A percentile compares a stretch with the other conserved stretches of the same genome.
Conservation (phyloP, 73 alveolate species). For the Paraurostyla sp. region DNA sequence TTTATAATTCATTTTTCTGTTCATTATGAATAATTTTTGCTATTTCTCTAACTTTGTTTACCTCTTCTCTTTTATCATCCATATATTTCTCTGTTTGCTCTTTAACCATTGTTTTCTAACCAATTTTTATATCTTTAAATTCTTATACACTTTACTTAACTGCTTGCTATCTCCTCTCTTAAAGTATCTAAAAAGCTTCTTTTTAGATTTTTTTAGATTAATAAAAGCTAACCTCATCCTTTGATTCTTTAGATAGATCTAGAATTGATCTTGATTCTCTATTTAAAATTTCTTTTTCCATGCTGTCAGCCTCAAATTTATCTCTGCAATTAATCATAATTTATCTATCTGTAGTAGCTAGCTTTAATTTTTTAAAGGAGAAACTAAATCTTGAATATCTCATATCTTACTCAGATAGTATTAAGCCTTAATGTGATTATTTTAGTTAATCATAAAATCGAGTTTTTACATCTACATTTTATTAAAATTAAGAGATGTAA, state of each 20-base stretch:
- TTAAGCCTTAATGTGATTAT: constrained; percentile 24
- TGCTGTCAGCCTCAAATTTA: not conserved
- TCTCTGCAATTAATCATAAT: not conserved
- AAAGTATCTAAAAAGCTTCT: constrained; percentile 11
- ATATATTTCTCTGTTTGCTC: not conserved
- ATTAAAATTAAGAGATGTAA: not conserved
- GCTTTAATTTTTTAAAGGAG: not conserved
- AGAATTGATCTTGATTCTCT: constrained; percentile 9
- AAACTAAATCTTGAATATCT: not conserved
- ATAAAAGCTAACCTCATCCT: not conserved
- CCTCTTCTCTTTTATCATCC: constrained; percentile 64
- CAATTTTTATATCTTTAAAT: not conserved
- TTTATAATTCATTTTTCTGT: constrained; percentile 54
- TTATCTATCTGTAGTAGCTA: not conserved
- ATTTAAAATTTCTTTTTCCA: not conserved
- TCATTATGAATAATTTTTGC: constrained; percentile 59
- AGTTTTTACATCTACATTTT: not conserved
- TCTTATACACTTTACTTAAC: not conserved
- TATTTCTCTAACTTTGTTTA: constrained; percentile 52
- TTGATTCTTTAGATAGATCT: not conserved
- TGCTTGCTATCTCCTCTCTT: constrained; percentile 5
- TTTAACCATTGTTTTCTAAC: not conserved
- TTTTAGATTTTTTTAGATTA: not conserved
- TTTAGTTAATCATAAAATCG: not conserved
- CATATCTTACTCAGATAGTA: not conserved